phyloP scores from a whole-genome alignment of 2,329 filamentous ascomycete genomes.

The Chalaropsis ovoidea region DNA sequence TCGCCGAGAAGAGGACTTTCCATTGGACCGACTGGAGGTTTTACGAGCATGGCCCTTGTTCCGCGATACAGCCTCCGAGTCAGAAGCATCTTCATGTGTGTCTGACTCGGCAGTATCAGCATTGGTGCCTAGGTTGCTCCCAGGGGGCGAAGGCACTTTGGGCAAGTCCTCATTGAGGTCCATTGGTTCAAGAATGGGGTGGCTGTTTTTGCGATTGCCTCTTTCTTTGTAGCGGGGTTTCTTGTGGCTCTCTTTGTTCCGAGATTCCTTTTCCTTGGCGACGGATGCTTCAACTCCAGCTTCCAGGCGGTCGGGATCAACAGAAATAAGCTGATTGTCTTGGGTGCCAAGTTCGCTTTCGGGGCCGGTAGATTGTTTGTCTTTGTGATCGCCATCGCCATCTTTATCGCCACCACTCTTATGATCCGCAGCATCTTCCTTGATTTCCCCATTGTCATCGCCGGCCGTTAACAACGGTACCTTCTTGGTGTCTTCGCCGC shows the following conservation, averaged over 20 bases:
- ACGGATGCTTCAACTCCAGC: not conserved
- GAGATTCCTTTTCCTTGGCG: slow-evolving; percentile 6
- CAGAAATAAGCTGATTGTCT: slow-evolving; percentile 12
- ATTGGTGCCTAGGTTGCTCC: not conserved
- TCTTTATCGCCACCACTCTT: not conserved
- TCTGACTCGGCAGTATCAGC: not conserved
- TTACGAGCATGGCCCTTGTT: slow-evolving; percentile 20
- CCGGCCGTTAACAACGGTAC: slow-evolving; percentile 12
- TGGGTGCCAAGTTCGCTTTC: not conserved
- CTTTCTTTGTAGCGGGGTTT: not conserved
- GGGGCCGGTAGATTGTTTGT: not conserved
- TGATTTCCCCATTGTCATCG: slow-evolving; percentile 9
- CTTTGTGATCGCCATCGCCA: not conserved
- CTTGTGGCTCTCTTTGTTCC: not conserved
- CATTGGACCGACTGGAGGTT: slow-evolving; percentile 19
- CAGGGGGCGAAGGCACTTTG: slow-evolving; percentile 19
- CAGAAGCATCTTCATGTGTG: not conserved
- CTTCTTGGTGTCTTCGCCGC: not conserved
- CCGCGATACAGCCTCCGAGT: slow-evolving; percentile 13
- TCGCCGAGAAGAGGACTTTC: slow-evolving; percentile 8
- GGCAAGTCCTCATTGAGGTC: not conserved
- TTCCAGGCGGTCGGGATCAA: not conserved
- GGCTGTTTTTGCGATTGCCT: slow-evolving; percentile 5
- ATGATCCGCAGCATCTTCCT: not conserved
- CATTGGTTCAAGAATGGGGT: not conserved